Conservation (phyloP, 73 alveolate species). For the Paramecium tetraurelia region DNA sequence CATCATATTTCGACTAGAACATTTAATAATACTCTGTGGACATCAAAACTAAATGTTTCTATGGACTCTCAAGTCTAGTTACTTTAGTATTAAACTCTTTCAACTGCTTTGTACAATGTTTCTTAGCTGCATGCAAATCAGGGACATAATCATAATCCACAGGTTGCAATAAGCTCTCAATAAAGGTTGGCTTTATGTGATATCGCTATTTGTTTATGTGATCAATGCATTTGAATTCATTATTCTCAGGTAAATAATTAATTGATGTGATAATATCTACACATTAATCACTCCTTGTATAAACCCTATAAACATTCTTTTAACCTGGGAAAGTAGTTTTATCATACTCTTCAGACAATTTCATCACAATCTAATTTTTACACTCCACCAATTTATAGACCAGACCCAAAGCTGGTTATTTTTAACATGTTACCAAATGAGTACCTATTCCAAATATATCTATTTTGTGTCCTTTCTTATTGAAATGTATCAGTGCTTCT, state of each 20-base stretch:
- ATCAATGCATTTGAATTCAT: constrained; percentile 6
- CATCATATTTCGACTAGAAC: background rate
- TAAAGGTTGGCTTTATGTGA: background rate
- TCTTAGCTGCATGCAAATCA: background rate
- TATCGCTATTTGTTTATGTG: background rate
- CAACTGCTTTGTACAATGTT: background rate
- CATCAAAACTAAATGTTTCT: background rate
- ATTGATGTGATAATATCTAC: background rate
- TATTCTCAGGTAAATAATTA: background rate
- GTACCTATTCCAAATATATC: constrained; percentile 82
- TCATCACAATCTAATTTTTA: constrained; percentile 74
- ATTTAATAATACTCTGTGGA: background rate
- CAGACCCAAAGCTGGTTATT: constrained; percentile 93
- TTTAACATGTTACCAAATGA: constrained; percentile 86
- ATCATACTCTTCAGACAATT: constrained; percentile 68
- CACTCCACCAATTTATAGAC: constrained; percentile 89
- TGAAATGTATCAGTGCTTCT: constrained; percentile 51
- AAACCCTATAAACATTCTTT: constrained; percentile 45
- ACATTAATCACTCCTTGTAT: background rate
- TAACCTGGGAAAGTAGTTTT: constrained; percentile 48
- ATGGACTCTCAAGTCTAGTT: background rate
- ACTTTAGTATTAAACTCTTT: background rate
- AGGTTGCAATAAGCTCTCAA: background rate
- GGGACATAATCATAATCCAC: background rate
- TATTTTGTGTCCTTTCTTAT: constrained; percentile 73